Percentiles rank a stretch among this genome's conserved stretches.
These are phyloP conservation scores for Gynandropsis gynandra DNA, from an alignment of 345 rosid genomes.

Conservation along the genomic window DNA sequence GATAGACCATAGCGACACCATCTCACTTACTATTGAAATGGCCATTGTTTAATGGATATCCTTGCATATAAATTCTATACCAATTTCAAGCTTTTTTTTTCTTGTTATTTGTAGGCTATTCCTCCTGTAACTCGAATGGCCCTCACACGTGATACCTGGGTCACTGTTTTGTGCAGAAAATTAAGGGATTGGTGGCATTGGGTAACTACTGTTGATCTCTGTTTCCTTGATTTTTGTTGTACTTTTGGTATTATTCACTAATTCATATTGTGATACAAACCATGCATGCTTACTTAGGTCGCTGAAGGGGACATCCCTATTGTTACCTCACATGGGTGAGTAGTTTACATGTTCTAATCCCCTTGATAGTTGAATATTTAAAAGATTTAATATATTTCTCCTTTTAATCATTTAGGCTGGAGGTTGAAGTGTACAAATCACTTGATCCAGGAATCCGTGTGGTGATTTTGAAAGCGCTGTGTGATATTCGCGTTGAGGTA, in stretches of 20 bases:
- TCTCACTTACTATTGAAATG: not conserved
- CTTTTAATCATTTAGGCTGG: constrained; percentile 41
- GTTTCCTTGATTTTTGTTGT: constrained; percentile 17
- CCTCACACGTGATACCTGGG: constrained; percentile 90
- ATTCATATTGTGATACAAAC: constrained; percentile 18
- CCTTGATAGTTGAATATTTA: not conserved
- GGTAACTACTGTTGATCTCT: constrained; percentile 43
- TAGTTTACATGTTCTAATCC: constrained; percentile 15
- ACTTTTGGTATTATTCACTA: constrained; percentile 1
- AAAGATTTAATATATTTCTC: constrained; percentile 20
- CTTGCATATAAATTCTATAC: not conserved
- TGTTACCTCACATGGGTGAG: constrained; percentile 93
- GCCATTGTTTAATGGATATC: not conserved
- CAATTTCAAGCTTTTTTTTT: not conserved
- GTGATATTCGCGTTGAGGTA: constrained; percentile 99
- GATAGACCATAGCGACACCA: not conserved
- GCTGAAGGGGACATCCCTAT: constrained; percentile 94
- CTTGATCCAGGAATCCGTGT: constrained; percentile 90
- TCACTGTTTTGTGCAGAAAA: constrained; percentile 88
- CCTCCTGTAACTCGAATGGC: constrained; percentile 86
- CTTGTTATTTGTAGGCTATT: constrained; percentile 51
- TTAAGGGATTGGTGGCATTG: constrained; percentile 97
- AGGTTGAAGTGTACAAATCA: constrained; percentile 65
- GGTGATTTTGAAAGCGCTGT: constrained; percentile 81
- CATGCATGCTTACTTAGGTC: constrained; percentile 43